These are phyloP conservation scores for Cryptomeria japonica DNA, from an alignment of 75 land plant species.

Conservation along the genomic window DNA sequence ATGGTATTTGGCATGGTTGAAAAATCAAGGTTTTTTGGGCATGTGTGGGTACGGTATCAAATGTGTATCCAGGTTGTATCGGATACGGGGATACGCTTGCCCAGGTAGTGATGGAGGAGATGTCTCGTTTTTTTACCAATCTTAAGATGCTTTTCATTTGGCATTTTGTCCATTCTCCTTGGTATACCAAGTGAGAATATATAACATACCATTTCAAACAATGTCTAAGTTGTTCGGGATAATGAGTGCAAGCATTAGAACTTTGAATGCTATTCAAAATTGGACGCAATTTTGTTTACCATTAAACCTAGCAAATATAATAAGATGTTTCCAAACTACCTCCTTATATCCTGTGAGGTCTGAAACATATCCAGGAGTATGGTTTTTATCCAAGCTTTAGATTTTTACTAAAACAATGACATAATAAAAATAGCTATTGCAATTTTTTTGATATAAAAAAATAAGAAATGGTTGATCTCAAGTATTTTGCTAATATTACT, in stretches of 20 bases:
- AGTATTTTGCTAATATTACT: neutral
- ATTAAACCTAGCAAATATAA: neutral
- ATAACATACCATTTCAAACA: neutral
- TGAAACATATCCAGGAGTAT: neutral
- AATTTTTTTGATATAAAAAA: neutral
- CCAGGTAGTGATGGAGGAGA: too few species aligned
- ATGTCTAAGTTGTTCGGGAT: neutral
- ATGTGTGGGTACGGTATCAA: too few species aligned
- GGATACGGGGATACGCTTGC: too few species aligned
- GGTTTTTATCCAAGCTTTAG: neutral
- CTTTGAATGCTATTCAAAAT: neutral
- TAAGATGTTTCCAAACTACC: neutral
- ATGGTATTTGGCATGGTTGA: too few species aligned
- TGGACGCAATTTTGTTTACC: neutral
- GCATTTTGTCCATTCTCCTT: neutral
- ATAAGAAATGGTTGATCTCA: neutral
- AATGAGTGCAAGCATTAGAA: neutral
- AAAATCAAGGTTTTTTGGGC: too few species aligned
- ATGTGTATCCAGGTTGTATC: too few species aligned
- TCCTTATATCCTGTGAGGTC: neutral
- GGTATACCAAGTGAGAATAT: neutral
- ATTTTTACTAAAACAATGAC: neutral
- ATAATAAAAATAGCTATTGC: neutral
- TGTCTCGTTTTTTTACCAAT: neutral
- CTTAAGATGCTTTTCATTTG: neutral